phyloP scores from a whole-genome alignment of 306 rosid genomes.

The Rosa persica region DNA sequence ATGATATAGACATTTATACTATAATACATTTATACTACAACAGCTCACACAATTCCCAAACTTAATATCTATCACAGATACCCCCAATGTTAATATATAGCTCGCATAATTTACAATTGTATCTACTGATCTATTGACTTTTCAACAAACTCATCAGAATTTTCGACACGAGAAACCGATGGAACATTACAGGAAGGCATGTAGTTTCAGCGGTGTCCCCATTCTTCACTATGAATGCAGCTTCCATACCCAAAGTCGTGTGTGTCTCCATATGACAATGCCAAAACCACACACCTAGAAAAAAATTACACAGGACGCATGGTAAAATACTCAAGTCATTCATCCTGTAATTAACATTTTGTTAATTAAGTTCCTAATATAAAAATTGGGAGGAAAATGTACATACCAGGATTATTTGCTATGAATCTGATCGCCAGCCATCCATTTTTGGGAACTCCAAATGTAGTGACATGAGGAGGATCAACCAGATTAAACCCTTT shows the following conservation, averaged over 20 bases:
- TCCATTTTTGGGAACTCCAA: background rate
- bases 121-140: too few species aligned
- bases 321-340: background rate
- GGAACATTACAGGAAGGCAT: background rate
- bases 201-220: background rate
- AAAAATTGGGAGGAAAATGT: background rate
- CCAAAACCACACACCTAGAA: background rate
- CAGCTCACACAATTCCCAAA: too few species aligned
- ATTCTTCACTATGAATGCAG: constrained; percentile 2
- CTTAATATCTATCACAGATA: too few species aligned
- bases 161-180: background rate
- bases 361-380: background rate
- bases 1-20: too few species aligned
- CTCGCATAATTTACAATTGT: too few species aligned
- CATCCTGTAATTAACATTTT: background rate
- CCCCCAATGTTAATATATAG: too few species aligned
- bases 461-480: constrained; percentile 1
- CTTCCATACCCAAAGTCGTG: background rate
- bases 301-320: background rate
- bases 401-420: background rate
- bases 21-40: too few species aligned
- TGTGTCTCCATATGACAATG: background rate
- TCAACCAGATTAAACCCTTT: background rate
- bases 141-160: background rate
- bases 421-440: background rate